Percentiles rank a stretch among this genome's conserved stretches.
phyloP scores from a whole-genome alignment of 73 alveolate genomes.

The Uronychia binucleata region DNA sequence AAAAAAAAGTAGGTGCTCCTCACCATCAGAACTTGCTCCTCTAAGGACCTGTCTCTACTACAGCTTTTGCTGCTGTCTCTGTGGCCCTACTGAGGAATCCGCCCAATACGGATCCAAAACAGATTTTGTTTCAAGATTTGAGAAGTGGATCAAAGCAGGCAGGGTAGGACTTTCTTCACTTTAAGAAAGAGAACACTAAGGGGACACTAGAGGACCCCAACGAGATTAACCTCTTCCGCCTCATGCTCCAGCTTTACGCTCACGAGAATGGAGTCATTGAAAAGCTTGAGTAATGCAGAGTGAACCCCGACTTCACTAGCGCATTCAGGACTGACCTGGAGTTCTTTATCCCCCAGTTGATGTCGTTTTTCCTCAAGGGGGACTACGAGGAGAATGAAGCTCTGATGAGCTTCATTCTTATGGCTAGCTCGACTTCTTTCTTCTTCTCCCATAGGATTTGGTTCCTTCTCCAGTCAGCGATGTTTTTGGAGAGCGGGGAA shows the following conservation, averaged over 20 bases:
- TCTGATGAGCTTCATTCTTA: constrained; percentile 60
- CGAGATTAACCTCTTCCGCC: neutral
- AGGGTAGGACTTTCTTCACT: neutral
- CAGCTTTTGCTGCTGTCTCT: neutral
- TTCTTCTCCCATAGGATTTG: constrained; percentile 81
- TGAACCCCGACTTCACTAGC: constrained; percentile 86
- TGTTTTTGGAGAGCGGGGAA: constrained; percentile 50
- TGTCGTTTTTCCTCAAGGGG: constrained; percentile 55
- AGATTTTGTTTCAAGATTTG: constrained; percentile 14
- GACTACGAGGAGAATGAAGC: constrained; percentile 30
- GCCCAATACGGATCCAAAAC: neutral
- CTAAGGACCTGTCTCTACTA: neutral
- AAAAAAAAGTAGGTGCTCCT: too few species aligned
- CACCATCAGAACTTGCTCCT: neutral
- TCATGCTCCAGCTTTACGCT: constrained; percentile 50
- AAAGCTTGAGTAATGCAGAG: constrained; percentile 75
- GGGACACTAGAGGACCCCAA: constrained; percentile 3
- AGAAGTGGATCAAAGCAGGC: constrained; percentile 25
- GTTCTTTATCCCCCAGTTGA: constrained; percentile 80
- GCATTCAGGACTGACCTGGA: constrained; percentile 83
- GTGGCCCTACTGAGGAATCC: neutral
- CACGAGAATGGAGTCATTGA: constrained; percentile 60
- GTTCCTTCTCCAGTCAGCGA: constrained; percentile 77
- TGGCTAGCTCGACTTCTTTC: constrained; percentile 70
- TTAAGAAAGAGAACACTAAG: neutral